A percentile compares a stretch with the other conserved stretches of the same genome.
Evolutionary conservation across 192 early-diverging fungal species (phyloP).

Genomic region (Glomus cerebriforme): DNA sequence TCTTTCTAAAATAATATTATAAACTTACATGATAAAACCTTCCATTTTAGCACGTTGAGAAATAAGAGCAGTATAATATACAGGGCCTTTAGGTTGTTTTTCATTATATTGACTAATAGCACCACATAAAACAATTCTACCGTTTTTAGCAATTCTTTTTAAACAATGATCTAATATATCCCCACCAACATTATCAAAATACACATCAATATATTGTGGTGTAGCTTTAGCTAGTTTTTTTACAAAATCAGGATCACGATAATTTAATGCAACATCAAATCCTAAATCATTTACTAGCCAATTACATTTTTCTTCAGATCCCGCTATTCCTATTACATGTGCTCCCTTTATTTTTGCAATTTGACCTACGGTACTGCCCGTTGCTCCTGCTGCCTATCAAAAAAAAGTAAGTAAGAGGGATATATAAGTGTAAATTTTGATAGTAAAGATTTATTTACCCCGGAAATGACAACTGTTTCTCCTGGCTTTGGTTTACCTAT

Average conservation of each 20-base stretch:
- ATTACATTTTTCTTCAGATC: constrained; percentile 54
- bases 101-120: constrained; percentile 55
- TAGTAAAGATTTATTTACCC: constrained; percentile 31
- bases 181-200: constrained; percentile 61
- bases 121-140: constrained; percentile 54
- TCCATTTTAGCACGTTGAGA: constrained; percentile 53
- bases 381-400: constrained; percentile 51
- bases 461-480: constrained; percentile 51
- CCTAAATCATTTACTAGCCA: constrained; percentile 52
- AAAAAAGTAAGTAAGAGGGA: neutral
- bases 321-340: constrained; percentile 57
- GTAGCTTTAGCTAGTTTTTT: constrained; percentile 42
- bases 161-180: constrained; percentile 51
- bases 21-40: constrained; percentile 48
- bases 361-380: constrained; percentile 46
- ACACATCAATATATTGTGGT: constrained; percentile 52
- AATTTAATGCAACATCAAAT: constrained; percentile 54
- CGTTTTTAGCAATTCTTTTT: constrained; percentile 45
- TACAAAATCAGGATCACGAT: constrained; percentile 49
- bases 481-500: constrained; percentile 37
- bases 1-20: neutral
- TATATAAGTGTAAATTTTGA: neutral
- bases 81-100: constrained; percentile 41
- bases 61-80: constrained; percentile 48
- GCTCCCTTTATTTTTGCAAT: constrained; percentile 50